These are phyloP conservation scores for Umbilicaria muhlenbergii DNA, from an alignment of 495 filamentous ascomycete genomes.

Conservation along the genomic window DNA sequence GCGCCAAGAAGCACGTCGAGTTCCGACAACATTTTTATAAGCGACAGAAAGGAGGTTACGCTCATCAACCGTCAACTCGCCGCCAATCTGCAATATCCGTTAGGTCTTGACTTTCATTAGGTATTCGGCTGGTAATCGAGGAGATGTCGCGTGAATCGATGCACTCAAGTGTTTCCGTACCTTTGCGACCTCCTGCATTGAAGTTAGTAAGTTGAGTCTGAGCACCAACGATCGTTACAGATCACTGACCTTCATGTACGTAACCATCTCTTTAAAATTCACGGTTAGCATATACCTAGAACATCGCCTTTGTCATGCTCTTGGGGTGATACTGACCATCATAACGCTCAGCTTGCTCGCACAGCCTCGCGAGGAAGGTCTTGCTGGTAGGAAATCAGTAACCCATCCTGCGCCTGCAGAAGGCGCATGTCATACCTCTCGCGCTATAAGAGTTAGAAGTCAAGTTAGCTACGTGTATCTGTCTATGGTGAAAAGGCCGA, in stretches of 20 bases:
- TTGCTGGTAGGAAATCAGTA: slow-evolving; percentile 52
- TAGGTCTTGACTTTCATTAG: neutral
- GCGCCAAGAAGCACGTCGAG: slow-evolving; percentile 96
- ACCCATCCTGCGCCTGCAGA: slow-evolving; percentile 17
- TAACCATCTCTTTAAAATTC: slow-evolving; percentile 73
- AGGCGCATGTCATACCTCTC: slow-evolving; percentile 51
- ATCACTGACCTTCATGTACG: slow-evolving; percentile 86
- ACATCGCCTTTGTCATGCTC: neutral
- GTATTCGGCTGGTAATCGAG: neutral
- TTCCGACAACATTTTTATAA: slow-evolving; percentile 99
- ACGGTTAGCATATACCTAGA: slow-evolving; percentile 1
- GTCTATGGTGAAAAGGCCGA: slow-evolving; percentile 9
- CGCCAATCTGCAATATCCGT: slow-evolving; percentile 51
- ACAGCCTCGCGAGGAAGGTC: slow-evolving; percentile 98
- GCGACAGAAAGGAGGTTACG: slow-evolving; percentile 97
- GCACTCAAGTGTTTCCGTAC: slow-evolving; percentile 31
- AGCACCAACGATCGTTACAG: neutral
- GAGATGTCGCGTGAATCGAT: neutral
- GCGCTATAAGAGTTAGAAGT: slow-evolving; percentile 38
- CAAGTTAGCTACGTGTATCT: slow-evolving; percentile 17
- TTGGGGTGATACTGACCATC: slow-evolving; percentile 52
- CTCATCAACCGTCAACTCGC: slow-evolving; percentile 94
- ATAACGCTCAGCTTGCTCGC: slow-evolving; percentile 99
- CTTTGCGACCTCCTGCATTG: slow-evolving; percentile 56
- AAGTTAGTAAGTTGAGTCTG: slow-evolving; percentile 5